phyloP scores from a whole-genome alignment of 2,329 filamentous ascomycete species.

The Lachnellula hyalina region DNA sequence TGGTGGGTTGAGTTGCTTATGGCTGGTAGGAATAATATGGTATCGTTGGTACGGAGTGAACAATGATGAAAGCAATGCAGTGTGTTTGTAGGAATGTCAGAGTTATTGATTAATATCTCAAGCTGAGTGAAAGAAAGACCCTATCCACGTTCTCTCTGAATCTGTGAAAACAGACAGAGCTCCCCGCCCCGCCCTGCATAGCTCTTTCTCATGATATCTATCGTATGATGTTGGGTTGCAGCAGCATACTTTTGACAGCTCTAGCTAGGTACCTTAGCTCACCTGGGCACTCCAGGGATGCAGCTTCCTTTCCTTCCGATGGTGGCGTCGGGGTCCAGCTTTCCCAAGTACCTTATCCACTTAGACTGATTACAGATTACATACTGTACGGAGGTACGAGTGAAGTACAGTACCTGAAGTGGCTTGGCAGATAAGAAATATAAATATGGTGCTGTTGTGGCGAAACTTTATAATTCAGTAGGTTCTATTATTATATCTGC shows the following conservation, averaged over 20 bases:
- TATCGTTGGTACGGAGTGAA: too few species aligned
- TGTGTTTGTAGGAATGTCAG: neutral
- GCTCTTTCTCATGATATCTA: neutral
- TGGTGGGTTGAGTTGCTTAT: neutral
- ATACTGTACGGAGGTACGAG: too few species aligned
- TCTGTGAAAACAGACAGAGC: neutral
- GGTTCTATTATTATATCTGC: too few species aligned
- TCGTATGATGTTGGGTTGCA: neutral
- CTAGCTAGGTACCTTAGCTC: neutral
- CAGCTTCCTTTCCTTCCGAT: neutral
- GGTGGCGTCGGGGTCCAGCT: neutral
- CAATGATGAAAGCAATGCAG: neutral
- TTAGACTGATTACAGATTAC: too few species aligned
- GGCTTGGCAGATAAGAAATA: too few species aligned
- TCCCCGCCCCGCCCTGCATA: neutral
- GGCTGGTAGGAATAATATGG: neutral
- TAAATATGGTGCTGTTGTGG: too few species aligned
- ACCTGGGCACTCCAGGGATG: neutral
- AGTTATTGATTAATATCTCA: neutral
- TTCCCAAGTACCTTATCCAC: neutral
- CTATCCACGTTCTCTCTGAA: too few species aligned
- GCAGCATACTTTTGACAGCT: neutral
- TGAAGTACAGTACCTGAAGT: too few species aligned
- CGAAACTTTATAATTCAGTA: too few species aligned
- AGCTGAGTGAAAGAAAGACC: neutral